Percentiles rank a stretch among this genome's conserved stretches.
Conservation (phyloP, 495 filamentous ascomycete genomes). For the Symbiotaphrina buchneri region DNA sequence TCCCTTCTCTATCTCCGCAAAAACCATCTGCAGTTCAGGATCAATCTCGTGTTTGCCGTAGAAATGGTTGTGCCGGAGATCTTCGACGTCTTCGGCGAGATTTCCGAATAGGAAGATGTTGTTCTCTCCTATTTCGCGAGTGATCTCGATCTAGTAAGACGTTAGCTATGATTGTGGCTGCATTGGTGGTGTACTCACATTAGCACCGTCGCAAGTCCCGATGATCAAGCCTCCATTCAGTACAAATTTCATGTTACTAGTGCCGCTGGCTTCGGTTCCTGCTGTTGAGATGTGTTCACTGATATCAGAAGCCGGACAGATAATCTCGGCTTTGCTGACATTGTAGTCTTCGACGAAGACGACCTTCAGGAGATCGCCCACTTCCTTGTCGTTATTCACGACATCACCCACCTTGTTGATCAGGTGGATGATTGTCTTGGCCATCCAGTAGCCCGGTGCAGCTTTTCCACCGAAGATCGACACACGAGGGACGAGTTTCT, state of each 20-base stretch:
- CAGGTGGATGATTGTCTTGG: conserved; percentile 93
- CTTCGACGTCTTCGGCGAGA: conserved; percentile 88
- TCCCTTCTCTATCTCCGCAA: conserved; percentile 52
- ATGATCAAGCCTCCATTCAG: conserved; percentile 94
- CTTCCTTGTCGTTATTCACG: conserved; percentile 75
- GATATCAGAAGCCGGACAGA: conserved; percentile 81
- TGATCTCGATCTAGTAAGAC: conserved; percentile 66
- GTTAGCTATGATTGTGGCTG: conserved; percentile 5
- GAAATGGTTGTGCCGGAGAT: conserved; percentile 75
- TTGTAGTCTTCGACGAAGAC: conserved; percentile 98
- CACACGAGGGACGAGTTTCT: conserved; percentile 78
- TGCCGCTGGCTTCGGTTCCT: conserved; percentile 58
- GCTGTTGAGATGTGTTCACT: conserved; percentile 98
- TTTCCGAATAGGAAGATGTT: conserved; percentile 99
- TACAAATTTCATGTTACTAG: conserved; percentile 95
- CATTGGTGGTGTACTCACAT: conserved; percentile 33
- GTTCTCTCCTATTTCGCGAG: conserved; percentile 80
- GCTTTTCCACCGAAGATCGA: conserved; percentile 97
- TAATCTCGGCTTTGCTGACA: conserved; percentile 96
- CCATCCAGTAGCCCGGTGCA: conserved; percentile 99
- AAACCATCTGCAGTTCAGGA: conserved; percentile 51
- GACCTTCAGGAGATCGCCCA: conserved; percentile 89
- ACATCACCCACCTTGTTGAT: conserved; percentile 84
- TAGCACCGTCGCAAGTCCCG: conserved; percentile 92
- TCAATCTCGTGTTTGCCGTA: conserved; percentile 66